A percentile compares a stretch with the other conserved stretches of the same genome.
phyloP scores from a whole-genome alignment of 345 rosid species.

The Populus tremula region DNA sequence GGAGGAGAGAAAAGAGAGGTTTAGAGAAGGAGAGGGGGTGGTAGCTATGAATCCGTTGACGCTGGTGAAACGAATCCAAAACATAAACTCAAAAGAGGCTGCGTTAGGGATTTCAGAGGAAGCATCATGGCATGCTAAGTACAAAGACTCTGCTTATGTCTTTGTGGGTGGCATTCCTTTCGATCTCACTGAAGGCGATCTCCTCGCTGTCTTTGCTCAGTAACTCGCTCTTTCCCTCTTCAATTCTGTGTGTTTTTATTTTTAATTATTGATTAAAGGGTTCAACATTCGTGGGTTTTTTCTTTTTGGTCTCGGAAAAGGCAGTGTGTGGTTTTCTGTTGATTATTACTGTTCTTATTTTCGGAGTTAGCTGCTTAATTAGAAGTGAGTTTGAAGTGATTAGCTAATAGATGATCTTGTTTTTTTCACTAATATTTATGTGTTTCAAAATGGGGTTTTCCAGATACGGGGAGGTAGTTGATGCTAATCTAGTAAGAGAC shows the following conservation, averaged over 20 bases:
- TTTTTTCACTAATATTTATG: not conserved
- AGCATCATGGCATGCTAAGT: constrained; percentile 95
- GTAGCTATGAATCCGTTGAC: constrained; percentile 75
- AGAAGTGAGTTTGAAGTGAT: too few species aligned
- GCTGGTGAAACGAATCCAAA: constrained; percentile 72
- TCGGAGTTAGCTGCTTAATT: not conserved
- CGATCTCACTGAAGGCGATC: constrained; percentile 95
- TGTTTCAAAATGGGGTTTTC: not conserved
- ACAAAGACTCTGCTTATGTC: constrained; percentile 79
- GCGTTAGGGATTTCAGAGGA: constrained; percentile 77
- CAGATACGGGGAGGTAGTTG: constrained; percentile 89
- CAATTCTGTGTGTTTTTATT: not conserved
- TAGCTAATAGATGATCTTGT: not conserved
- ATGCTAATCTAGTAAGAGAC: constrained; percentile 85
- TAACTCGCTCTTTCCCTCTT: constrained; percentile 23
- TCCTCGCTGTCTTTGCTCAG: constrained; percentile 93
- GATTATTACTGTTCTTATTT: not conserved
- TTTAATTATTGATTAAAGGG: too few species aligned
- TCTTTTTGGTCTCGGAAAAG: not conserved
- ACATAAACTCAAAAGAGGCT: constrained; percentile 69
- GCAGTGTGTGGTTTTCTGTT: not conserved
- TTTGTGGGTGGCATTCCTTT: constrained; percentile 81
- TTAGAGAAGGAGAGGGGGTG: not conserved
- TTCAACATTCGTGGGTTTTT: not conserved
- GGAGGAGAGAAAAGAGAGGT: not conserved